A percentile compares a stretch with the other conserved stretches of the same genome.
Conservation (phyloP, 2,329 filamentous ascomycete genomes). For the Xylariaceae sp. region DNA sequence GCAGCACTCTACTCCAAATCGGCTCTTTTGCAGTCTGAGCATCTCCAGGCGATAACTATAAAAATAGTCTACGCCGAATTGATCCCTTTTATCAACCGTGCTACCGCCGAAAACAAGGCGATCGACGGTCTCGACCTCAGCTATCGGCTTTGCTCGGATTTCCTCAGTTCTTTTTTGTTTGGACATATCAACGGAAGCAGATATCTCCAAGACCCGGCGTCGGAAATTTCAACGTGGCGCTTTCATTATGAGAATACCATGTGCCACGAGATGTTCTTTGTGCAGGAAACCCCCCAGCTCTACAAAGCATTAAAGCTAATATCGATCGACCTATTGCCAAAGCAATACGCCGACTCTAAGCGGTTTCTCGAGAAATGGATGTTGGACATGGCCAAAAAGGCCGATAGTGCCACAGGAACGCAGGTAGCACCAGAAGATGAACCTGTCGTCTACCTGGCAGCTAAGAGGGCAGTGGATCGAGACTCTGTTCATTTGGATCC, state of each 20-base stretch:
- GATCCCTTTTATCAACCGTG: not conserved
- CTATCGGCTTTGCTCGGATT: slow-evolving; percentile 3
- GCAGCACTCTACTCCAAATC: slow-evolving; percentile 7
- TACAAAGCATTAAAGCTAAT: not conserved
- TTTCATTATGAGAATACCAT: slow-evolving; percentile 6
- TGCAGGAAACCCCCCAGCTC: slow-evolving; percentile 3
- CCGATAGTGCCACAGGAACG: too few relatives aligned
- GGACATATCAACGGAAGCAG: slow-evolving; percentile 3
- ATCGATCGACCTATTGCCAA: not conserved
- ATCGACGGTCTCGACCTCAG: slow-evolving; percentile 1
- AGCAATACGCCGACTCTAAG: not conserved
- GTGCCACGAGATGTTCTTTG: slow-evolving; percentile 5
- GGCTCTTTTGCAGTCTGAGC: slow-evolving; percentile 1
- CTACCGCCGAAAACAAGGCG: not conserved
- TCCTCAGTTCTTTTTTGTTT: slow-evolving; percentile 7
- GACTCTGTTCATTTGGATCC: not conserved
- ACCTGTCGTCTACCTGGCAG: slow-evolving; percentile 1
- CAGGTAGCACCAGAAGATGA: not conserved
- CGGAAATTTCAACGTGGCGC: not conserved
- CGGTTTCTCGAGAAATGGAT: slow-evolving; percentile 8
- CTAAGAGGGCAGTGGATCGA: not conserved
- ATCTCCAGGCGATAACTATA: not conserved
- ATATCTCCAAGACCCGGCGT: not conserved
- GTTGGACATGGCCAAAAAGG: not conserved
- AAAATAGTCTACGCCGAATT: slow-evolving; percentile 1